Conservation (phyloP, 2,329 filamentous ascomycete species). For the Herpotrichia juniperi region DNA sequence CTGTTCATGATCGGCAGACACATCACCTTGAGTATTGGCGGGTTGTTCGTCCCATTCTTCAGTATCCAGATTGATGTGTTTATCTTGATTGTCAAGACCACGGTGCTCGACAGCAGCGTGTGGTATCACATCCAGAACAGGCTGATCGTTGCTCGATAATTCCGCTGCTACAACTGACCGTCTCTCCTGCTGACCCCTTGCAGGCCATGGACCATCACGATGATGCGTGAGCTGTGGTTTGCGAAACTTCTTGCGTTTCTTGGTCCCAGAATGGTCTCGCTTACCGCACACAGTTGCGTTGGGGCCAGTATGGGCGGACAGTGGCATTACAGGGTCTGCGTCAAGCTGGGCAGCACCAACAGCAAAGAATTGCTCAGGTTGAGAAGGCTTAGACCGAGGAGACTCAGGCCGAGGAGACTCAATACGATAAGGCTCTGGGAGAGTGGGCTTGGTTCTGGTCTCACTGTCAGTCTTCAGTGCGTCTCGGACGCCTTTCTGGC, state of each 20-base stretch:
- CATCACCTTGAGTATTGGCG: neutral
- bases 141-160: neutral
- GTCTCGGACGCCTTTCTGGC: too few species aligned
- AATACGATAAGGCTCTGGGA: too few species aligned
- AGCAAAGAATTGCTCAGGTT: too few species aligned
- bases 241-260: neutral
- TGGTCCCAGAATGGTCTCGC: neutral
- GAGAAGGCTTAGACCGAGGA: too few species aligned
- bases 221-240: neutral
- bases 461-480: too few species aligned
- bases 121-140: neutral
- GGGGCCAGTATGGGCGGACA: neutral
- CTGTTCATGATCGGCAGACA: neutral
- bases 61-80: neutral
- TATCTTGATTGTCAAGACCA: neutral
- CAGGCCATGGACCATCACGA: neutral
- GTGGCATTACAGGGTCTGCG: too few species aligned
- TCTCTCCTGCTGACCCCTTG: neutral
- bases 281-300: neutral
- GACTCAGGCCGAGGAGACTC: too few species aligned
- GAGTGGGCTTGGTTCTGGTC: too few species aligned
- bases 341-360: too few species aligned
- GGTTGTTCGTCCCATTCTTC: neutral
- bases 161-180: neutral
- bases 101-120: neutral